These are phyloP conservation scores for Lolium perenne DNA, from an alignment of 176 grass and related monocot genomes.

Conservation along the genomic window DNA sequence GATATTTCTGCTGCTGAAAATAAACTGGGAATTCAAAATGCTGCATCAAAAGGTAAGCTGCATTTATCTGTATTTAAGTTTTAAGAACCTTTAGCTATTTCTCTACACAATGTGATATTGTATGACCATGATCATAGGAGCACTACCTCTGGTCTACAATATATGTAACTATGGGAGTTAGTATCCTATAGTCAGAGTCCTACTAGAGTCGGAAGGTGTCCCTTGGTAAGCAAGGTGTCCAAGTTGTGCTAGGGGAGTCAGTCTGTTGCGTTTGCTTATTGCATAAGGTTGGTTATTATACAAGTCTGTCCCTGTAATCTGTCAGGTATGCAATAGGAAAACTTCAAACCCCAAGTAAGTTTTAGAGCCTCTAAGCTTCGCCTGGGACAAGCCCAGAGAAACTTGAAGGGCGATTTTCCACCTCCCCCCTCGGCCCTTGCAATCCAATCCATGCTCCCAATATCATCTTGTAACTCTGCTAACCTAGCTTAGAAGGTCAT, in stretches of 20 bases:
- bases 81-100: slow-evolving; percentile 4
- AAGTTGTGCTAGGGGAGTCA: neutral
- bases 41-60: slow-evolving; percentile 66
- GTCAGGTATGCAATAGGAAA: slow-evolving; percentile 12
- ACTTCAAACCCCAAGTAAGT: neutral
- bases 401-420: neutral
- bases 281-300: neutral
- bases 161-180: neutral
- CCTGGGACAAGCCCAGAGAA: neutral
- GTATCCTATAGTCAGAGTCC: neutral
- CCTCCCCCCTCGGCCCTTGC: neutral
- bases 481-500: neutral
- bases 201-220: neutral
- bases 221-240: neutral
- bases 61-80: slow-evolving; percentile 2
- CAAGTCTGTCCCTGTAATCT: slow-evolving; percentile 11
- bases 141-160: slow-evolving; percentile 19
- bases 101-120: slow-evolving; percentile 4
- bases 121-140: slow-evolving; percentile 14
- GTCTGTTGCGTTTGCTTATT: neutral
- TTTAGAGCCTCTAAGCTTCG: slow-evolving; percentile 17
- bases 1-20: slow-evolving; percentile 76
- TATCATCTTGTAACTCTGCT: neutral
- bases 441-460: neutral
- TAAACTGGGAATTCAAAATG: slow-evolving; percentile 65